A percentile compares a stretch with the other conserved stretches of the same genome.
Evolutionary conservation across 2,329 filamentous ascomycete species (phyloP).

Genomic region (Coniochaeta hoffmannii): DNA sequence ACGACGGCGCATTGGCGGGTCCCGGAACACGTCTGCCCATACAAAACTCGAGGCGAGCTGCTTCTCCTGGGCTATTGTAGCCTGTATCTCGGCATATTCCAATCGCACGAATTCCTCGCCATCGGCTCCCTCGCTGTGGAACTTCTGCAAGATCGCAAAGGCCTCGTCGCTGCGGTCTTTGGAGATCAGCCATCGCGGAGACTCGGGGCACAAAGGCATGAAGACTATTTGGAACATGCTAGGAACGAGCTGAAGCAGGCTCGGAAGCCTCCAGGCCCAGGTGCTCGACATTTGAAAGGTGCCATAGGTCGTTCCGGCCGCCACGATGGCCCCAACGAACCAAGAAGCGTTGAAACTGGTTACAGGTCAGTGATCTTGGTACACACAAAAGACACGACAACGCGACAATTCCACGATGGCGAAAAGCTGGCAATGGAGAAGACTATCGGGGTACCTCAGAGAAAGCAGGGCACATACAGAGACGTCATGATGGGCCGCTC

Average conservation of each 20-base stretch:
- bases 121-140: constrained; percentile 48
- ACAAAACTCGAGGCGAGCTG: constrained; percentile 33
- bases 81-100: constrained; percentile 49
- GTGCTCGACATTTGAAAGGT: constrained; percentile 25
- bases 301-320: constrained; percentile 26
- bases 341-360: constrained; percentile 17
- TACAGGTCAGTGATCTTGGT: not conserved
- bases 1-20: constrained; percentile 24
- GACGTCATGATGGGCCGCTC: constrained; percentile 23
- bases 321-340: constrained; percentile 25
- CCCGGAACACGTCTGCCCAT: constrained; percentile 26
- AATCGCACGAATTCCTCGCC: constrained; percentile 44
- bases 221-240: constrained; percentile 17
- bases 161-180: constrained; percentile 48
- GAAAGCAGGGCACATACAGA: constrained; percentile 5
- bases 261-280: constrained; percentile 27
- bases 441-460: no score
- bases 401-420: no score
- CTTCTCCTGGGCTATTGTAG: constrained; percentile 39
- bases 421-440: no score
- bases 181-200: constrained; percentile 39
- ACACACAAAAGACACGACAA: no score
- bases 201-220: constrained; percentile 35
- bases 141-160: constrained; percentile 45
- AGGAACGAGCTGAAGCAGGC: constrained; percentile 20